Percentiles rank a stretch among this genome's conserved stretches.
Conservation (phyloP, 768 basidiomycete genomes). For the Lactifluus piperatus region DNA sequence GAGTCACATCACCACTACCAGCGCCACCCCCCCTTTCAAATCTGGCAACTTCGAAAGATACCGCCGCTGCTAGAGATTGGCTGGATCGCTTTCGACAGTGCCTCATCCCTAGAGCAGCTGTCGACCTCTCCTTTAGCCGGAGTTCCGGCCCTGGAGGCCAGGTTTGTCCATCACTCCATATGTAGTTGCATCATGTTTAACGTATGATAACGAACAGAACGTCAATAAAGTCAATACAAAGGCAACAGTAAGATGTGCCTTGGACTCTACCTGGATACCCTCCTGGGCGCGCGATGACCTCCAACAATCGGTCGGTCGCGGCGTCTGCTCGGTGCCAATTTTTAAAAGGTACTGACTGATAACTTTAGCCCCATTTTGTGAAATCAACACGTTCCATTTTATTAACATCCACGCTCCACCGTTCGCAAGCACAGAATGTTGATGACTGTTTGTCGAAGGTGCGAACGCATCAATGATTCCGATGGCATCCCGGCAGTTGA, state of each 20-base stretch:
- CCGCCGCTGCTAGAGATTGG: conserved; percentile 17
- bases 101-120: conserved; percentile 40
- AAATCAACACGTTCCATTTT: conserved; percentile 61
- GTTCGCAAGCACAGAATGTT: conserved; percentile 73
- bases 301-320: conserved; percentile 37
- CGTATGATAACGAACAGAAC: conserved; percentile 40
- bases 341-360: neutral
- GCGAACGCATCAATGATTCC: conserved; percentile 23
- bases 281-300: conserved; percentile 48
- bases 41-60: conserved; percentile 13
- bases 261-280: conserved; percentile 61
- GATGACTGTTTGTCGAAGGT: conserved; percentile 65
- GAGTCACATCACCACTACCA: conserved; percentile 8
- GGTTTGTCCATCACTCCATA: conserved; percentile 32
- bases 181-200: neutral
- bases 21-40: conserved; percentile 14
- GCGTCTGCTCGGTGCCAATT: neutral
- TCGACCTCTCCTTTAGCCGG: conserved; percentile 60
- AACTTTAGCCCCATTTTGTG: conserved; percentile 49
- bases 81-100: conserved; percentile 5
- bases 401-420: conserved; percentile 57
- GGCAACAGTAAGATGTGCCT: conserved; percentile 50
- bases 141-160: conserved; percentile 85
- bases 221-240: conserved; percentile 90
- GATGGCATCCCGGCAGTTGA: neutral